Base-by-base conservation (phyloP, 1,139 yeast species). In the Yamadazyma membranifaciens region DNA sequence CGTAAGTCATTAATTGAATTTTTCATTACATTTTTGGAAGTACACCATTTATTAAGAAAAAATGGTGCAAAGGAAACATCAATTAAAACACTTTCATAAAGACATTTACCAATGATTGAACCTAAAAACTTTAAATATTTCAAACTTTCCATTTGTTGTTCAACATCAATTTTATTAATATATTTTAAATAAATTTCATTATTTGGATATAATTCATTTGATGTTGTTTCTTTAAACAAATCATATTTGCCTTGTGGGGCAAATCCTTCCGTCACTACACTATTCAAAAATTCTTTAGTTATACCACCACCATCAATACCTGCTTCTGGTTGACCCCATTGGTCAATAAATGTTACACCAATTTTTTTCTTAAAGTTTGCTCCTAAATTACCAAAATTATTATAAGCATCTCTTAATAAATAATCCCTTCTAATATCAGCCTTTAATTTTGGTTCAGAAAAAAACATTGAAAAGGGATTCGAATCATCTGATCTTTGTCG, bases 251-350 rank as follows among this genome's bases (percentile, higher is more conserved):
- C 37, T 42, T 60, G 40, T 43, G 76, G 57, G 55, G 64, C 48
- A 50, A 91, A 86, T 0, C 87, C 95, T 49, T 85, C 88, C 9
- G 67, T 67, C 1, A 84, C 79, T 0, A 88, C 82, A 37, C 84
- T 70, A 2, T 92, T 88, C 41, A 92, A 65, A 50, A 92, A 83
- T 54, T 92, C 98, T 58, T 92, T 91, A 0, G 98, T 91, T 16
- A 92, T 69, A 2, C 98, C 98, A 9, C 98, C 98, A 4, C 98
- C 98, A 61, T 92, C 98, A 40, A 92, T 84, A 1, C 98, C 98
- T 1, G 86, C 92, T 54, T 86, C 95, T 33, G 69, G 76, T 22
- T 76, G 79, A 1, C 95, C 96, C 60, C 83, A 78, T 44, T 83
- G 78, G 54, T 87, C 86, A 38, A 67, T 68, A 54, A 92, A 89